Evolutionary conservation across 805 yeast species (phyloP).

Genomic region (Myxozyma udenii): DNA sequence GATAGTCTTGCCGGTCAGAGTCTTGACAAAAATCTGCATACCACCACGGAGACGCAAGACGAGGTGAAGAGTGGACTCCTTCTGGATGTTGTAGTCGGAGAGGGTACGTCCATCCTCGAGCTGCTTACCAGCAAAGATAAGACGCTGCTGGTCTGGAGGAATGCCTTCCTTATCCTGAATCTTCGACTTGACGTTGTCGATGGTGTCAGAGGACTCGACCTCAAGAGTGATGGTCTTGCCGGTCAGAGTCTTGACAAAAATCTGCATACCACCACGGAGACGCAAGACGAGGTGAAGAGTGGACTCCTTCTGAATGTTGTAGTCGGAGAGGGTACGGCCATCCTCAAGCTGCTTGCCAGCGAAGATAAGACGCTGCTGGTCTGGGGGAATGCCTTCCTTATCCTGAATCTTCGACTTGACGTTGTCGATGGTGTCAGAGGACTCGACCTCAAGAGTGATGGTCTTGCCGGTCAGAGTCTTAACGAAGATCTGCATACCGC

Average conservation of each 20-base stretch:
- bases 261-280: conserved; percentile 92
- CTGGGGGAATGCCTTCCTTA: conserved; percentile 96
- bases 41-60: conserved; percentile 98
- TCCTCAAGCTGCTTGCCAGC: conserved; percentile 97
- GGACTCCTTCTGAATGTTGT: conserved; percentile 94
- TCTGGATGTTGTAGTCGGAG: conserved; percentile 96
- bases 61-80: conserved; percentile 94
- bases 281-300: conserved; percentile 79
- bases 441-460: conserved; percentile 84
- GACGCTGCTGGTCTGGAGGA: conserved; percentile 97
- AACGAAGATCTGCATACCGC: conserved; percentile 95
- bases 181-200: conserved; percentile 95
- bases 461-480: conserved; percentile 89
- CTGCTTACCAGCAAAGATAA: conserved; percentile 68
- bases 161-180: conserved; percentile 97
- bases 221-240: conserved; percentile 88
- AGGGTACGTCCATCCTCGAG: conserved; percentile 79
- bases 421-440: conserved; percentile 92
- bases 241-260: conserved; percentile 83
- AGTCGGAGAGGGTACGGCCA: conserved; percentile 90
- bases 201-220: conserved; percentile 96
- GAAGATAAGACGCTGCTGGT: conserved; percentile 90
- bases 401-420: conserved; percentile 94
- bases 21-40: conserved; percentile 90
- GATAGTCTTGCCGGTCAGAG: conserved; percentile 86